These are phyloP conservation scores for Sonneratia alba DNA, from an alignment of 345 rosid species.

Conservation along the genomic window DNA sequence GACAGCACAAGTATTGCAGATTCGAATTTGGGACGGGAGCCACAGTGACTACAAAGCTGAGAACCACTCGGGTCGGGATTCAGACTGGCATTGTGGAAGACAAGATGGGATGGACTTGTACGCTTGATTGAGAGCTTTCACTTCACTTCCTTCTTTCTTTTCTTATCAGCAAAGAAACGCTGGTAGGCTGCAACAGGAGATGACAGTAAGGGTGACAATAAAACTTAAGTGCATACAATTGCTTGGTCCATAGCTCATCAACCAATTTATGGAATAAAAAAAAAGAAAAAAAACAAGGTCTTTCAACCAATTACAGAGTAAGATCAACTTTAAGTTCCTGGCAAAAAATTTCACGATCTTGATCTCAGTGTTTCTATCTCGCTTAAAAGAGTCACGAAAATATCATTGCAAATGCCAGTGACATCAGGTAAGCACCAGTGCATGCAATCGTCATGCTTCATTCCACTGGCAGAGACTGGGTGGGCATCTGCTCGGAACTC, in stretches of 20 bases:
- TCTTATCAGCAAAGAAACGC: too few relatives aligned
- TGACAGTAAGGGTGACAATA: background rate
- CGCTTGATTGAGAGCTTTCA: constrained; percentile 2
- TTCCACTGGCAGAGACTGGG: constrained; percentile 70
- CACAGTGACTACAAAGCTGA: constrained; percentile 11
- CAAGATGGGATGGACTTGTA: constrained; percentile 22
- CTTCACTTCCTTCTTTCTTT: too few relatives aligned
- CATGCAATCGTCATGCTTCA: constrained; percentile 86
- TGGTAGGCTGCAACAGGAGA: background rate
- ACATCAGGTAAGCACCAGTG: constrained; percentile 96
- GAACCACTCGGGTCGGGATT: constrained; percentile 13
- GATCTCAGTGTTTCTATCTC: constrained; percentile 15
- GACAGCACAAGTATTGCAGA: background rate
- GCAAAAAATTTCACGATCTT: constrained; percentile 1
- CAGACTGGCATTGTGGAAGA: constrained; percentile 23
- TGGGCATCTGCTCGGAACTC: constrained; percentile 94
- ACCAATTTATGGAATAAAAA: background rate
- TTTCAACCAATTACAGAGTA: background rate
- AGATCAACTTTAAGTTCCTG: background rate
- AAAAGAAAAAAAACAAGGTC: background rate
- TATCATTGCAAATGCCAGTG: constrained; percentile 78
- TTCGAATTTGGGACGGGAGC: background rate
- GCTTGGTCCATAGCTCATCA: background rate
- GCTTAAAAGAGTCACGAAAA: constrained; percentile 33
- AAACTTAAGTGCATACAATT: background rate